Percentiles rank a stretch among this genome's conserved stretches.
Evolutionary conservation across 1,139 yeast species (phyloP).

Genomic region (Blastobotrys malaysiensis): DNA sequence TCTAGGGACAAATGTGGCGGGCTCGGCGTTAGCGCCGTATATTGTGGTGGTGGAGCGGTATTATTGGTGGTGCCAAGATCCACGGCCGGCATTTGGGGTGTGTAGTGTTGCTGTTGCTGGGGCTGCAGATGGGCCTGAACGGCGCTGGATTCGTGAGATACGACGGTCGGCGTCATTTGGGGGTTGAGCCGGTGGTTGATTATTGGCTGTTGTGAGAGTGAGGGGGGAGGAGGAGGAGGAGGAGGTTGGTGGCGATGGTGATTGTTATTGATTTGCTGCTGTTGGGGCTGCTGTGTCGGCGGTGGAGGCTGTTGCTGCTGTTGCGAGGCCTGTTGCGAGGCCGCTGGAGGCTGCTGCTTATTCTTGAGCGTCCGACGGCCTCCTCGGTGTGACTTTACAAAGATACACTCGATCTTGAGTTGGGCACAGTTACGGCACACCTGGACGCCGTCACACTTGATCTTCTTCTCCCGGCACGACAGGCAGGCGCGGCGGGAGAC

Average conservation of each 20-base stretch:
- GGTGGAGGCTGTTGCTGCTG: conserved; percentile 4
- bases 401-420: conserved; percentile 49
- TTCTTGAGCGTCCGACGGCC: conserved; percentile 43
- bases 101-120: neutral
- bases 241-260: neutral
- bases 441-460: conserved; percentile 53
- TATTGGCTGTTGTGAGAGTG: no score
- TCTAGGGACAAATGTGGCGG: neutral
- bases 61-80: neutral
- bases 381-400: conserved; percentile 55
- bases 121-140: neutral
- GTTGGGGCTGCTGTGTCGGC: neutral
- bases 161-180: neutral
- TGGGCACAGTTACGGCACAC: conserved; percentile 49
- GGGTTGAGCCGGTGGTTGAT: neutral
- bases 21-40: neutral
- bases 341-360: no score
- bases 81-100: neutral
- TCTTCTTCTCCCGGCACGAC: conserved; percentile 57
- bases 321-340: neutral
- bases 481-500: conserved; percentile 60
- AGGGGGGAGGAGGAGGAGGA: no score
- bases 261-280: neutral
- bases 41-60: neutral
- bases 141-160: neutral